Base-by-base conservation (phyloP, 2,329 filamentous ascomycete species). In the Sporothrix schenckii region DNA sequence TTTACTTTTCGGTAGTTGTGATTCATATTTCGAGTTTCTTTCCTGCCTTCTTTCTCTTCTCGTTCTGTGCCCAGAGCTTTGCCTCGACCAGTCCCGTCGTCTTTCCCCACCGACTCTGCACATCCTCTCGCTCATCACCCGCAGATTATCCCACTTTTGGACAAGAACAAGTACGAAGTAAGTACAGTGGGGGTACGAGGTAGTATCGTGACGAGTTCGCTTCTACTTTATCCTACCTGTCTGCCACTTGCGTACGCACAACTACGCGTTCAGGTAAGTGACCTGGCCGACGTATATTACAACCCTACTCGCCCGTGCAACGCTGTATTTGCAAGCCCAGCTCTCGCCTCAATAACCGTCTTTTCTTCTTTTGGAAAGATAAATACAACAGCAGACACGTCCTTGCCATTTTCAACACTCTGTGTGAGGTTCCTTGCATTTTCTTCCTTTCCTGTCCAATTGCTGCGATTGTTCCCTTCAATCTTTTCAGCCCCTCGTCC, bases 361-460 rank as follows among this genome's bases (percentile, higher is more conserved):
- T 16, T 63, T 27, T n/a, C 39, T 61, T 63, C 58, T 61, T 61
- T 58, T 61, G 39, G 39, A 13, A 61, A 61, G 56, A 61, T 39
- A n/a, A 27, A 61, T 61, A n/a, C 58, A 61, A 61, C 58, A 61
- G 19, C 10, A 16, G 58, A 16, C 39, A 44, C 10, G 34, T 47
- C 58, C 24, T 61, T 61, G 21, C n/a, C 58, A 21, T 63, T 41
- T 47, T 4, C 9, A 13, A 44, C 34, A n/a, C 16, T 16, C 54
- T 44, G 41, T 16, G 13, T 7, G 13, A 9, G 3, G 7, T n/a
- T 58, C 30, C 30, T 13, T 54, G 56, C 19, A 60, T 60, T 61
- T 61, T 34, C 30, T 47, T 47, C 7, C 24, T 24, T 11, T 9
- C 41, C 21, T 44, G 7, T 4, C 16, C 11, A 39, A 16, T 39